Conservation (phyloP, 495 filamentous ascomycete genomes). For the Penicilliopsis zonata region DNA sequence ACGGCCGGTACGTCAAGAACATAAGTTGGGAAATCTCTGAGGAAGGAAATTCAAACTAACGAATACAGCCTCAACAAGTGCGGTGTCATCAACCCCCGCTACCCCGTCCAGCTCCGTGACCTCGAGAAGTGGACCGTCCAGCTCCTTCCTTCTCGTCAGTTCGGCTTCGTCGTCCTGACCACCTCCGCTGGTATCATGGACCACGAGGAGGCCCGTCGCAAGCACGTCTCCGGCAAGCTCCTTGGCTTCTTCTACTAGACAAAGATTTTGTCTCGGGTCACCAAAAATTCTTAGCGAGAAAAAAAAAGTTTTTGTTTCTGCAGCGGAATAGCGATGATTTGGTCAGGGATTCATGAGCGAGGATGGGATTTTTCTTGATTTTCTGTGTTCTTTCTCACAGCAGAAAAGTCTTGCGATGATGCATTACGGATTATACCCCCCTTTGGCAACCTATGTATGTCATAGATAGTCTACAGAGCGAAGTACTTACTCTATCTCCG, state of each 20-base stretch:
- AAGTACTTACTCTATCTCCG: conserved; percentile 5
- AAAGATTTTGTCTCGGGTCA: conserved; percentile 12
- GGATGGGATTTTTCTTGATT: no score
- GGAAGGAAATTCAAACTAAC: not conserved
- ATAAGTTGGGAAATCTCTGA: not conserved
- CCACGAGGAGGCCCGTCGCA: conserved; percentile 96
- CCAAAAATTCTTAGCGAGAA: conserved; percentile 4
- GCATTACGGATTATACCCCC: conserved; percentile 8
- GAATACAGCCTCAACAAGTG: conserved; percentile 80
- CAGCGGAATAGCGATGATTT: conserved; percentile 1
- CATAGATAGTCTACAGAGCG: conserved; percentile 17
- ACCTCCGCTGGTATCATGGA: conserved; percentile 99
- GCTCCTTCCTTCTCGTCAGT: conserved; percentile 97
- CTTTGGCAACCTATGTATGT: conserved; percentile 5
- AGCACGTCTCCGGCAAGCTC: conserved; percentile 95
- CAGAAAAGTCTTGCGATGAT: conserved; percentile 3
- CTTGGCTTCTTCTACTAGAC: conserved; percentile 92
- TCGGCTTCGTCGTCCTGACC: conserved; percentile 97
- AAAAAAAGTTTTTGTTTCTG: conserved; percentile 19
- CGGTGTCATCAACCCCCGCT: conserved; percentile 95
- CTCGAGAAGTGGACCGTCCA: conserved; percentile 99
- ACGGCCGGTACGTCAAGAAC: conserved; percentile 55
- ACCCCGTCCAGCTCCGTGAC: conserved; percentile 94
- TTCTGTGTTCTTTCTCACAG: no score
- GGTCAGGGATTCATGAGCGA: not conserved